Conservation (phyloP, 2,329 filamentous ascomycete genomes). For the Fusarium scirpi region DNA sequence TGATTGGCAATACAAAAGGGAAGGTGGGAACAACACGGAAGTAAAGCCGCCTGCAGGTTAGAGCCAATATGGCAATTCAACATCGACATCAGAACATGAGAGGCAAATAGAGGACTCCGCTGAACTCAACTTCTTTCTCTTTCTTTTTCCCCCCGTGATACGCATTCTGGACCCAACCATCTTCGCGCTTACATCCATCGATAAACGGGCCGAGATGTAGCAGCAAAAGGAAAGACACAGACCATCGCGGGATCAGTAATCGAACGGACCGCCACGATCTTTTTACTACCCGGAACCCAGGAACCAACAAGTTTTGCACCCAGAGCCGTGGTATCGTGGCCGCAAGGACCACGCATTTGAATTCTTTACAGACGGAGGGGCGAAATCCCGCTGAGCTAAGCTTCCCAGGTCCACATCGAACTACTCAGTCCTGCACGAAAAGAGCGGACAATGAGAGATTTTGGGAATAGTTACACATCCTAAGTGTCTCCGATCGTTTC, state of each 20-base stretch:
- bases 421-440: neutral
- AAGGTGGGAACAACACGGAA: neutral
- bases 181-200: neutral
- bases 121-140: neutral
- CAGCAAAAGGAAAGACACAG: conserved; percentile 19
- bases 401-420: conserved; percentile 9
- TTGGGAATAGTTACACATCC: conserved; percentile 13
- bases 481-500: conserved; percentile 1
- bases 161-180: neutral
- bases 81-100: conserved; percentile 3
- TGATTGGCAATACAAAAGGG: too few species aligned
- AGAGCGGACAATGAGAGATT: conserved; percentile 1
- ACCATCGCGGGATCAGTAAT: conserved; percentile 10
- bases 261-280: conserved; percentile 9
- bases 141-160: neutral
- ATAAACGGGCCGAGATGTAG: conserved; percentile 30
- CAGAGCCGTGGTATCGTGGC: conserved; percentile 23
- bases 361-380: conserved; percentile 15
- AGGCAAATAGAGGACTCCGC: neutral
- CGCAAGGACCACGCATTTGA: conserved; percentile 17
- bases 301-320: conserved; percentile 25
- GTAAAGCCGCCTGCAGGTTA: neutral
- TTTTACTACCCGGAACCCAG: neutral
- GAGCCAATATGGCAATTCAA: neutral
- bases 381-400: conserved; percentile 13